These are phyloP conservation scores for Tremellales sp. DNA, from an alignment of 1,284 basidiomycete species.

Conservation along the genomic window DNA sequence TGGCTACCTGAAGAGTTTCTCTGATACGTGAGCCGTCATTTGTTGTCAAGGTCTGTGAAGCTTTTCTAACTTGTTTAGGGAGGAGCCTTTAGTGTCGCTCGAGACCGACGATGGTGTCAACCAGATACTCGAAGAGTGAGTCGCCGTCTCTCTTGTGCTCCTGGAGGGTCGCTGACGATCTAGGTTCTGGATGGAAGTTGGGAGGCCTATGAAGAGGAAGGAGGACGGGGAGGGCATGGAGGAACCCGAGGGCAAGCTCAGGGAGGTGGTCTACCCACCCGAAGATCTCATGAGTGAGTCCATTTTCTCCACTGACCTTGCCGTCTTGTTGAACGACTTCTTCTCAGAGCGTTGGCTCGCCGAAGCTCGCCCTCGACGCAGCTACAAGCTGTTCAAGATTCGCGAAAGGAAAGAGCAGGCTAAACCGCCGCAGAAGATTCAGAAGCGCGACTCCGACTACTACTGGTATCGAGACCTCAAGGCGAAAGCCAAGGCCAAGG, in stretches of 20 bases:
- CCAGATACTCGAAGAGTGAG: slow-evolving; percentile 15
- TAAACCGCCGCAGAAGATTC: slow-evolving; percentile 5
- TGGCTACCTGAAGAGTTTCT: slow-evolving; percentile 28
- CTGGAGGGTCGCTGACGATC: not conserved
- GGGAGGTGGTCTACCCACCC: slow-evolving; percentile 17
- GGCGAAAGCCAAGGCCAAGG: slow-evolving; percentile 4
- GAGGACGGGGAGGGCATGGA: slow-evolving; percentile 2
- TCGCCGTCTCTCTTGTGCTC: not conserved
- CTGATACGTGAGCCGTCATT: slow-evolving; percentile 22
- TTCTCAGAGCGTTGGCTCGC: slow-evolving; percentile 21
- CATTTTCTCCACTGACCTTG: not conserved
- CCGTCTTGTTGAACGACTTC: not conserved
- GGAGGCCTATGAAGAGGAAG: slow-evolving; percentile 4
- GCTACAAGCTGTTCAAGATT: slow-evolving; percentile 18
- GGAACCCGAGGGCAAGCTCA: slow-evolving; percentile 19
- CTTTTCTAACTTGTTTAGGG: slow-evolving; percentile 6
- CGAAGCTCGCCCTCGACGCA: slow-evolving; percentile 9
- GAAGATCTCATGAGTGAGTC: slow-evolving; percentile 21
- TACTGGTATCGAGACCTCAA: slow-evolving; percentile 17
- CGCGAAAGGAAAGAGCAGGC: slow-evolving; percentile 19
- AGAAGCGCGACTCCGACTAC: slow-evolving; percentile 31
- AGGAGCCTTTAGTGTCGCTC: slow-evolving; percentile 16
- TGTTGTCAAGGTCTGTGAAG: not conserved
- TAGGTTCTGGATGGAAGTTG: slow-evolving; percentile 27
- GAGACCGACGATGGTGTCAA: slow-evolving; percentile 7